A percentile compares a stretch with the other conserved stretches of the same genome.
These are phyloP conservation scores for Pterulicium gracile DNA, from an alignment of 1,284 basidiomycete genomes.

Conservation along the genomic window DNA sequence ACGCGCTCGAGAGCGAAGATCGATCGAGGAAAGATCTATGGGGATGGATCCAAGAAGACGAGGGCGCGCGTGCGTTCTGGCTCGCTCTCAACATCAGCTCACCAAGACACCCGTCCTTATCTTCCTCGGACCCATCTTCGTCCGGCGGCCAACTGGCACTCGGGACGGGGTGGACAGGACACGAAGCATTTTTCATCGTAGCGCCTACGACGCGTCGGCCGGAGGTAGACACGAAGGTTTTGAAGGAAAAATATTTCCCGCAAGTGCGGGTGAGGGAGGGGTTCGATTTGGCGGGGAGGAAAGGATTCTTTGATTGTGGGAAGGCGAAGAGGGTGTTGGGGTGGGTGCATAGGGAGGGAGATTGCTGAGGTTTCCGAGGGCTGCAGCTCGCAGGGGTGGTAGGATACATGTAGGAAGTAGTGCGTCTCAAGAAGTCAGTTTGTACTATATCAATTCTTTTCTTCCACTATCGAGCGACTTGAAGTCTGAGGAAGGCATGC, in stretches of 20 bases:
- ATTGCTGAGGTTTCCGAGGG: too few relatives aligned
- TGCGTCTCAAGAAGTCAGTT: too few relatives aligned
- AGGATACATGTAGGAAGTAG: too few relatives aligned
- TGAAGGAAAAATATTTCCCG: conserved; percentile 41
- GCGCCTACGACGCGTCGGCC: conserved; percentile 40
- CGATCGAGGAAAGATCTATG: conserved; percentile 42
- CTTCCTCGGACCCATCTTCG: not conserved
- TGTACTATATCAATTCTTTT: too few relatives aligned
- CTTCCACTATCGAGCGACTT: too few relatives aligned
- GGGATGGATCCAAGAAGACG: conserved; percentile 60
- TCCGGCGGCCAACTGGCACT: too few relatives aligned
- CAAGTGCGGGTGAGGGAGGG: conserved; percentile 41
- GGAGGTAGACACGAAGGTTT: conserved; percentile 24
- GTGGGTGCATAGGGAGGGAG: conserved; percentile 52
- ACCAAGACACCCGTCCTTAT: conserved; percentile 5
- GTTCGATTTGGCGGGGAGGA: conserved; percentile 30
- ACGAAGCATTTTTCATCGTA: conserved; percentile 44
- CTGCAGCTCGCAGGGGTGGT: too few relatives aligned
- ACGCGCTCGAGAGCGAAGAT: conserved; percentile 23
- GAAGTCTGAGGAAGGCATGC: too few relatives aligned
- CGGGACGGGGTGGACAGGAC: not conserved
- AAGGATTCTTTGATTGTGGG: conserved; percentile 52
- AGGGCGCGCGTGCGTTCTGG: conserved; percentile 54
- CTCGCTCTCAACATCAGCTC: conserved; percentile 39
- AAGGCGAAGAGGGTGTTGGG: conserved; percentile 60